Evolutionary conservation across 371 early-diverging fungal species (phyloP), one percentile per base, ranked within the genome.

Genomic region (Apophysomyces variabilis): DNA sequence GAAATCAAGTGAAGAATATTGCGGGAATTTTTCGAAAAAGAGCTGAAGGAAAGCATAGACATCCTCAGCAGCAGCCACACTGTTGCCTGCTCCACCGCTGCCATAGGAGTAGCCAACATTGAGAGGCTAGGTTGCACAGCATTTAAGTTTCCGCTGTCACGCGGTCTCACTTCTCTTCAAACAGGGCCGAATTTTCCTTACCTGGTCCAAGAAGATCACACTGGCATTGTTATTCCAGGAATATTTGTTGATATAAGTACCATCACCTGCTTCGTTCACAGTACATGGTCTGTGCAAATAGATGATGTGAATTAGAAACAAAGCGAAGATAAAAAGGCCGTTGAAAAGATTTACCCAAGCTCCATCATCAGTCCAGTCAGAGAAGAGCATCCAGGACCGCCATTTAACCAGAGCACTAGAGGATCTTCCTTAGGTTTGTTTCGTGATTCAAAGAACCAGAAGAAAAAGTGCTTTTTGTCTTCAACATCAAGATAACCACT

Each of bases 301-400:
- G 16, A 65, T 11, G 21, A 47, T n/a, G 14, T 9, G 3, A 54
- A 39, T 14, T 21, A 60, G 21, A 32, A 38, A 9, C 39, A 36
- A 21, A 32, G 50, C 16, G n/a, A 43, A 14, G 57, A 18, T 37
- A 26, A 26, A 26, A 3, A 26, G 32, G 32, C 3, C 3, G 32
- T 0, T 26, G 36, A 38, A 36, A 38, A 43, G 62, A 35, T 16
- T 73, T 71, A 79, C 82, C 91, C 91, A 12, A 91, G 84, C 76
- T 92, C 92, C 85, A 89, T 88, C 58, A 92, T 80, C 32, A 91
- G 76, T 14, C 91, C 91, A 13, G 88, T 86, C 63, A 90, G 77
- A 13, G 91, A 89, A 61, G 88, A 88, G 78, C 91, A 93, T n/a
- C 93, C 92, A 5, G 91, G 91, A n/a, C 91, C 91, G 47, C 92